Conservation (phyloP, 2,329 filamentous ascomycete species). For the Pseudogymnoascus sp. region DNA sequence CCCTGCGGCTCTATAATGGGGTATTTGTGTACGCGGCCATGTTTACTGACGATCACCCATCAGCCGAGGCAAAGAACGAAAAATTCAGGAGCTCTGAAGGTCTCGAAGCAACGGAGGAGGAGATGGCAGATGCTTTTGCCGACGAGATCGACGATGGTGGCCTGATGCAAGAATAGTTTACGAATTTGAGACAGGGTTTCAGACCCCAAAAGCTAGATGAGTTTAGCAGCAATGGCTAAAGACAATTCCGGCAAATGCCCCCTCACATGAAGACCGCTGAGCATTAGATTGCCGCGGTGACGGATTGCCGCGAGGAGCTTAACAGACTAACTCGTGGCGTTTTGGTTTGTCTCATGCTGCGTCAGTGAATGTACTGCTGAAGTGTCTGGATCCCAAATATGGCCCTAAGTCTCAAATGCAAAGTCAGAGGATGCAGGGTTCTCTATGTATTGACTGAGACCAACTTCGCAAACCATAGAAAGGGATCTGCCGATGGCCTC, state of each 20-base stretch:
- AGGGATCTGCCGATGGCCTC: not conserved
- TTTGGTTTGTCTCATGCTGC: not conserved
- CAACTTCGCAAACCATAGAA: not conserved
- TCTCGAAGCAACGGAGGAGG: slow-evolving; percentile 55
- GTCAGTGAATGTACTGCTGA: slow-evolving; percentile 1
- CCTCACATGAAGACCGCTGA: not conserved
- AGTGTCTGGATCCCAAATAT: not conserved
- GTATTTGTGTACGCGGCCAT: not conserved
- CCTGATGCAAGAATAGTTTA: not conserved
- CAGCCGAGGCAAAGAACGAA: slow-evolving; percentile 60
- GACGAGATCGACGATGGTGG: slow-evolving; percentile 23
- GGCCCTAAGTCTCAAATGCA: not conserved
- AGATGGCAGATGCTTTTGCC: slow-evolving; percentile 42
- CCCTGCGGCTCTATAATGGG: not conserved
- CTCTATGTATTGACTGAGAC: not conserved
- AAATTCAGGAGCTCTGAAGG: slow-evolving; percentile 62
- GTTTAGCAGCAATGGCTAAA: not conserved
- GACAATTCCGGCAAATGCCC: not conserved
- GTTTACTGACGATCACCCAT: slow-evolving; percentile 19
- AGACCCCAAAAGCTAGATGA: not conserved
- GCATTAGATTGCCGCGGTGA: not conserved
- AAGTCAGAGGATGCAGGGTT: not conserved
- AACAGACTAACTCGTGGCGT: not conserved
- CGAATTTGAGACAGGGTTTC: not conserved
- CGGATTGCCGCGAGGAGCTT: not conserved